phyloP scores from a whole-genome alignment of 768 basidiomycete species.

The Pisolithus albus region DNA sequence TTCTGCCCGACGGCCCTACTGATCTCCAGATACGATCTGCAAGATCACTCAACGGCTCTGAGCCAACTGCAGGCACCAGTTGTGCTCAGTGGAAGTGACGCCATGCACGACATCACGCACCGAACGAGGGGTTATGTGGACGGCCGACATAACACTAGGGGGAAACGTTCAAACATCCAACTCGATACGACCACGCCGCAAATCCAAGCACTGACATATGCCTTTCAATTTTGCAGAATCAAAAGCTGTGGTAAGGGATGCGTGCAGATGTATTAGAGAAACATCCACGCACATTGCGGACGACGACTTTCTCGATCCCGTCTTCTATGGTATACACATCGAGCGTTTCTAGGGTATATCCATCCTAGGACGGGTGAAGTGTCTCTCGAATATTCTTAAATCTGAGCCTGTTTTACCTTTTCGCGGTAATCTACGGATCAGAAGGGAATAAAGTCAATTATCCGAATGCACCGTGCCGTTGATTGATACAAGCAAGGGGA shows the following conservation, averaged over 20 bases:
- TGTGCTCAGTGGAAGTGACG: too few species aligned
- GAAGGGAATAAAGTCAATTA: too few species aligned
- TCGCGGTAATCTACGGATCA: too few species aligned
- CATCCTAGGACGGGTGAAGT: too few species aligned
- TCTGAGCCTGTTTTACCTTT: too few species aligned
- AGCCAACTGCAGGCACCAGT: slow-evolving; percentile 51
- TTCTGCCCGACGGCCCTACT: slow-evolving; percentile 81
- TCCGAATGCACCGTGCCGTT: too few species aligned
- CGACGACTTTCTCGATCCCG: slow-evolving; percentile 47
- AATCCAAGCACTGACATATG: slow-evolving; percentile 36
- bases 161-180: neutral
- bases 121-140: slow-evolving; percentile 82
- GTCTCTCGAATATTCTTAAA: too few species aligned
- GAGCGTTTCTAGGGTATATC: slow-evolving; percentile 78
- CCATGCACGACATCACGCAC: slow-evolving; percentile 34
- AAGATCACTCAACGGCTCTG: slow-evolving; percentile 66
- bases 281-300: slow-evolving; percentile 41
- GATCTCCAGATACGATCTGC: slow-evolving; percentile 66
- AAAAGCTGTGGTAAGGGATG: neutral
- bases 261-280: neutral
- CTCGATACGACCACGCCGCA: too few species aligned
- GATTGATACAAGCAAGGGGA: too few species aligned
- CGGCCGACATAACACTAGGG: slow-evolving; percentile 82
- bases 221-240: slow-evolving; percentile 34
- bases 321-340: slow-evolving; percentile 58